A percentile compares a stretch with the other conserved stretches of the same genome.
Conservation (phyloP, 768 basidiomycete genomes). For the Serendipita sp. region DNA sequence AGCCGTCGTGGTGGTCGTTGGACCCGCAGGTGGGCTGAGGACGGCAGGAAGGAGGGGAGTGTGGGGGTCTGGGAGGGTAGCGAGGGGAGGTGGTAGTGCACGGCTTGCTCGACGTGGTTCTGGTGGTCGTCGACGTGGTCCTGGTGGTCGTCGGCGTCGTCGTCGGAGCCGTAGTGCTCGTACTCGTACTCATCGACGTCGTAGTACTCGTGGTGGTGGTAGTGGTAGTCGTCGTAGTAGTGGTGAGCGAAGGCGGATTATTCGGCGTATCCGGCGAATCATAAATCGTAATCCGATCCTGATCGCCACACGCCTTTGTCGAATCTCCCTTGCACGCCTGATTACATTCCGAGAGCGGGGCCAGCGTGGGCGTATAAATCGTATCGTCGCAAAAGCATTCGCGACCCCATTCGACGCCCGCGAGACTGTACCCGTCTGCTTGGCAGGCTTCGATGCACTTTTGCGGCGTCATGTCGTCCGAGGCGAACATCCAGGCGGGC, state of each 20-base stretch:
- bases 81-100: background rate
- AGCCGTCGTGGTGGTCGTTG: background rate
- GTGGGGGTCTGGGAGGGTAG: background rate
- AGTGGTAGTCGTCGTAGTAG: background rate
- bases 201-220: no score
- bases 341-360: background rate
- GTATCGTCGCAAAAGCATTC: background rate
- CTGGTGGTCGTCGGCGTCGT: background rate
- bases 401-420: slow-evolving; percentile 3
- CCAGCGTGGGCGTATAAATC: background rate
- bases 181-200: no score
- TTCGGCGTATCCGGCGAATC: background rate
- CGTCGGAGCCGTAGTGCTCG: background rate
- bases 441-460: background rate
- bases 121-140: no score
- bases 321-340: background rate
- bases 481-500: background rate
- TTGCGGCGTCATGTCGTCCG: background rate
- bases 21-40: background rate
- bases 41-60: background rate
- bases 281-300: background rate
- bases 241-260: background rate
- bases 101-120: background rate
- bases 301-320: background rate
- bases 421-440: slow-evolving; percentile 4